Evolutionary conservation across 1,139 yeast genomes (phyloP), one percentile per base, ranked within the genome.

Genomic region (Meyerozyma carpophila): DNA sequence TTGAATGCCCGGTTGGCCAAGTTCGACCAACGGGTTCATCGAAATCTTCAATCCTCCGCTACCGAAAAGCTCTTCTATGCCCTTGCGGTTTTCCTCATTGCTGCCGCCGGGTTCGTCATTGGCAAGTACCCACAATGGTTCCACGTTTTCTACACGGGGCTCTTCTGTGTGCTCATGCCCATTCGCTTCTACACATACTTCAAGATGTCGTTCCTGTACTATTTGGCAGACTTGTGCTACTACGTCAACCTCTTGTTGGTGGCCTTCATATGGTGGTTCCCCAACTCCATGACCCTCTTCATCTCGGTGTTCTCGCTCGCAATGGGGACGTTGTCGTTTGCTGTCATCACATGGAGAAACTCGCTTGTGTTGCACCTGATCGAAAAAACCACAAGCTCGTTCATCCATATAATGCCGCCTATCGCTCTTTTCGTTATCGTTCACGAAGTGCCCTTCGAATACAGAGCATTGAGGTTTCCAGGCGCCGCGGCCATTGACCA

Each of bases 301-400:
- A 79, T 88, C 24, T 77, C 93, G 8, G 90, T 94, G 52, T 91
- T 88, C 64, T 85, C 96, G 11, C 78, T 93, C 47, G 77, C 95
- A 2, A 82, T 85, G 69, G 98, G 98, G 1, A 88, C 97, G 0
- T 66, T 93, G 43, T 79, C 96, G 8, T 91, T 89, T 77, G 98
- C 98, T 0, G 96, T 93, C 16, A 83, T 91, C 34, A 88, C 97
- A 0, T 93, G 98, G 98, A 75, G 96, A 55, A 93, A 93, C 60
- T 90, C 96, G 8, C 73, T 93, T 46, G 98, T 93, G 8, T 72
- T 93, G 41, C 98, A 93, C 58, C 84, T 94, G 14, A 78, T 93
- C 50, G 98, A 91, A 51, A 91, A 93, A 63, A 87, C 93, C n/a
- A 91, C 98, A 1, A 82, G 93, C 13, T 82, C 96, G 4, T 87